Evolutionary conservation across 2,329 filamentous ascomycete species (phyloP), one percentile per base, ranked within the genome.

Genomic region (Penicillium sp.): DNA sequence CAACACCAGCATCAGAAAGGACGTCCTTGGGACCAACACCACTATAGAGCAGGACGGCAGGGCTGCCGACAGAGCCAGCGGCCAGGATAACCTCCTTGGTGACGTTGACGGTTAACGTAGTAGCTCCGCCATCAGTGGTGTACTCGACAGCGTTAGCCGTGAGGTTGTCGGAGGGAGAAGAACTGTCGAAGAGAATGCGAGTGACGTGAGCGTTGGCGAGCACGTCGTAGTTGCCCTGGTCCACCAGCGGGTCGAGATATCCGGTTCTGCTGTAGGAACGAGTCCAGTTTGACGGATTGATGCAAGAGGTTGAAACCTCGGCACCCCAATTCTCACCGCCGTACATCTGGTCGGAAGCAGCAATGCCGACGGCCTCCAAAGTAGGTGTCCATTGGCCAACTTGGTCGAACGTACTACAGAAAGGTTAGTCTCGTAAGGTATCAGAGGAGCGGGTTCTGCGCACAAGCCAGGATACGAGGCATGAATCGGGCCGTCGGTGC

Each of bases 1-100:
- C 63, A 16, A 82, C 71, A 1, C 74, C 74, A 0, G 74, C 75
- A 4, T 63, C 60, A 1, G 69, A 62, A 4, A 82, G 69, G 10
- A 81, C 65, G 3, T 74, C 67, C 11, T 74, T 71, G 25, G 76
- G 74, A 2, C 84, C 85, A 33, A 87, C 74, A 2, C 84, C 84
- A 0, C 82, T 85, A 5, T 85, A 70, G 51, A 87, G 81, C 22
- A 81, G 76, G 9, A 83, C 72, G 63, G 79, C 80, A 2, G 79
- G 85, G 28, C 80, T 84, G 60, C 79, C 78, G 30, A 81, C 69
- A 30, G 76, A 78, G 0, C 85, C 85, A 3, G 82, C 81, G 0
- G 61, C 27, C 1, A 68, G 44, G 24, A 63, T 58, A 7, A 64
- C 67, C 52, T 67, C 64, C 36, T 67, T 67, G 9, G 53, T 63